phyloP scores from a whole-genome alignment of 2,329 filamentous ascomycete genomes.

The Aspergillus glaucus region DNA sequence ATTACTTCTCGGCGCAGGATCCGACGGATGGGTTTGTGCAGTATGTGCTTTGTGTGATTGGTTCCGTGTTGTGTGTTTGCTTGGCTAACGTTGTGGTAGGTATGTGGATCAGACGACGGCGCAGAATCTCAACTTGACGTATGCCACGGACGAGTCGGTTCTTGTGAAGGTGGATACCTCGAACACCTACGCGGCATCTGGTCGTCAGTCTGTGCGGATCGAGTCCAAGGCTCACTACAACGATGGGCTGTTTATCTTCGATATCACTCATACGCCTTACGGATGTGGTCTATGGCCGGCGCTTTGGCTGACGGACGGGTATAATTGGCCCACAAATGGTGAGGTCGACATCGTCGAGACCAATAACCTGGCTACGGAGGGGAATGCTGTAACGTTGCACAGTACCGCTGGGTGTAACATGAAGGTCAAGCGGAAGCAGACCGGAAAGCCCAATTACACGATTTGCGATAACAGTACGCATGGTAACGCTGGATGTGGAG shows the following conservation, averaged over 20 bases:
- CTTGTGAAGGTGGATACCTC: constrained; percentile 57
- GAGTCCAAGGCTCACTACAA: constrained; percentile 56
- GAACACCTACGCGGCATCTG: constrained; percentile 52
- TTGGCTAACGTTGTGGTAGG: constrained; percentile 7
- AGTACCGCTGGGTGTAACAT: constrained; percentile 50
- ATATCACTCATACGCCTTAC: constrained; percentile 57
- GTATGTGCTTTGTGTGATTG: constrained; percentile 29
- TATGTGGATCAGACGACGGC: constrained; percentile 38
- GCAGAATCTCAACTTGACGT: constrained; percentile 51
- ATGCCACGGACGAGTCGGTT: constrained; percentile 48
- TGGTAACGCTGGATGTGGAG: constrained; percentile 54
- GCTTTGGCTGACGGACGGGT: constrained; percentile 58
- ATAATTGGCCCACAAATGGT: constrained; percentile 58
- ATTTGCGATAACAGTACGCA: constrained; percentile 50
- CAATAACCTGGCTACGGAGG: constrained; percentile 48
- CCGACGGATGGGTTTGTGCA: constrained; percentile 42
- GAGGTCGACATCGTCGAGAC: constrained; percentile 61
- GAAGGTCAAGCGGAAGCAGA: constrained; percentile 50
- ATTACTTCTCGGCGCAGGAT: constrained; percentile 41
- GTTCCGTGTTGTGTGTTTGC: constrained; percentile 5
- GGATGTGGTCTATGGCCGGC: constrained; percentile 62
- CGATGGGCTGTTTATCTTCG: constrained; percentile 62
- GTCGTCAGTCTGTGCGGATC: constrained; percentile 58
- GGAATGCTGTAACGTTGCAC: constrained; percentile 58
- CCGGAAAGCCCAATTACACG: constrained; percentile 36